A percentile compares a stretch with the other conserved stretches of the same genome.
These are phyloP conservation scores for Leptographium procerum DNA, from an alignment of 2,329 filamentous ascomycete species.

Conservation along the genomic window DNA sequence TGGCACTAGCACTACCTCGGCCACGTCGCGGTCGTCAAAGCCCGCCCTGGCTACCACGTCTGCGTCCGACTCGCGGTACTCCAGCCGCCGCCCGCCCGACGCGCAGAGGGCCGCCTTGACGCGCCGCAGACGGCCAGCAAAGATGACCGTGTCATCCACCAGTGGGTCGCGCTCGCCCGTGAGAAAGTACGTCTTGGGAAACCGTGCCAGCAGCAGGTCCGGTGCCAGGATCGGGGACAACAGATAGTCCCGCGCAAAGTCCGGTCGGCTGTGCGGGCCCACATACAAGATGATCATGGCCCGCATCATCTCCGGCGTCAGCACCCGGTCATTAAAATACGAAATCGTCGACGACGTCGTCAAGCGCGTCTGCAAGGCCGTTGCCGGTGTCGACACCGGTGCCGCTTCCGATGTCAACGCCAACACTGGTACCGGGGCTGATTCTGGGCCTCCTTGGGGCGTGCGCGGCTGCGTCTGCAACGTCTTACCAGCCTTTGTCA, in stretches of 20 bases:
- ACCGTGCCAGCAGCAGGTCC: conserved; percentile 68
- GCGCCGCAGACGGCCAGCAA: conserved; percentile 76
- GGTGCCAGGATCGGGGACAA: conserved; percentile 85
- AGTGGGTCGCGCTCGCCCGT: conserved; percentile 92
- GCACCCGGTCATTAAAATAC: conserved; percentile 90
- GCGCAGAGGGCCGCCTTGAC: conserved; percentile 52
- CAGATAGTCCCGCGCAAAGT: conserved; percentile 84
- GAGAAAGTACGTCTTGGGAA: conserved; percentile 88
- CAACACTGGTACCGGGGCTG: not conserved
- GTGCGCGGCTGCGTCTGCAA: not conserved
- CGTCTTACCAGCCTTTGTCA: conserved; percentile 1
- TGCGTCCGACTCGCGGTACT: conserved; percentile 33
- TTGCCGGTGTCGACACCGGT: conserved; percentile 32
- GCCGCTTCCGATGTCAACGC: not conserved
- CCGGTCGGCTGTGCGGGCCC: conserved; percentile 82
- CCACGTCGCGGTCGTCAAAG: conserved; percentile 59
- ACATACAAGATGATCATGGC: conserved; percentile 98
- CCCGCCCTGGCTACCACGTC: conserved; percentile 30
- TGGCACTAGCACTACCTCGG: conserved; percentile 75
- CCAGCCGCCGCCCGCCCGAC: conserved; percentile 39
- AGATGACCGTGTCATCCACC: conserved; percentile 94
- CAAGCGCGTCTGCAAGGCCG: conserved; percentile 65
- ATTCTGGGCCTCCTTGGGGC: not conserved
- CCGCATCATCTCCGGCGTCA: conserved; percentile 97
- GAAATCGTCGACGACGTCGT: conserved; percentile 96